Evolutionary conservation across 345 rosid genomes (phyloP).

Genomic region (Mallotus nudiflorus): DNA sequence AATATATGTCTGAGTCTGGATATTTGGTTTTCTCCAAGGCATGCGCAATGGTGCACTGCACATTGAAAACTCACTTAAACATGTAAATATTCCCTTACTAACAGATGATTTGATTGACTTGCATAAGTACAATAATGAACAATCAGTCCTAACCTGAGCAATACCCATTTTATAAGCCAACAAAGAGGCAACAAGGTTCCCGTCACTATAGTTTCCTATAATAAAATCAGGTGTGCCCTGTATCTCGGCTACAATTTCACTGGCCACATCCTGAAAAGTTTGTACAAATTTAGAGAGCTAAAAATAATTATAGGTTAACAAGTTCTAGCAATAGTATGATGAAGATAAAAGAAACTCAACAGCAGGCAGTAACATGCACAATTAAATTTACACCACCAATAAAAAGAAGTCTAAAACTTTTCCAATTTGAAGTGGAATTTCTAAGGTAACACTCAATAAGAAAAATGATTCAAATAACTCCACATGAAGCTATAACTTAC

Average conservation of each 20-base stretch:
- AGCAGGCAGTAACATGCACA: neutral
- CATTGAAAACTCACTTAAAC: constrained; percentile 19
- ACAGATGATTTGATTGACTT: neutral
- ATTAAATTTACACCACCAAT: neutral
- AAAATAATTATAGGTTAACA: neutral
- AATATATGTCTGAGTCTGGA: constrained; percentile 98
- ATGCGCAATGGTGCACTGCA: constrained; percentile 98
- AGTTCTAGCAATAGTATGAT: neutral
- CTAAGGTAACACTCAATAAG: neutral
- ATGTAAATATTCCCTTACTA: constrained; percentile 1
- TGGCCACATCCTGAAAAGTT: constrained; percentile 70
- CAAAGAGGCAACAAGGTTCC: constrained; percentile 94
- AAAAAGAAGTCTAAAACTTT: constrained; percentile 1
- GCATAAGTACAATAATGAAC: neutral
- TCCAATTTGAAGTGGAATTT: neutral
- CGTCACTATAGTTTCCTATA: constrained; percentile 97
- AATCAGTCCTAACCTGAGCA: constrained; percentile 58
- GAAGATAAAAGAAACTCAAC: neutral
- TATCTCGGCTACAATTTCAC: constrained; percentile 82
- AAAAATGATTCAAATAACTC: neutral
- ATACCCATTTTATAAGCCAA: constrained; percentile 94
- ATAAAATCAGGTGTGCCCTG: constrained; percentile 92
- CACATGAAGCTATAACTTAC: constrained; percentile 32
- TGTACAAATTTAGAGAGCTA: neutral
- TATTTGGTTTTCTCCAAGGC: constrained; percentile 99